Percentiles rank a stretch among this genome's conserved stretches.
Evolutionary conservation across 2,329 filamentous ascomycete species (phyloP).

Genomic region (Balansia obtecta): DNA sequence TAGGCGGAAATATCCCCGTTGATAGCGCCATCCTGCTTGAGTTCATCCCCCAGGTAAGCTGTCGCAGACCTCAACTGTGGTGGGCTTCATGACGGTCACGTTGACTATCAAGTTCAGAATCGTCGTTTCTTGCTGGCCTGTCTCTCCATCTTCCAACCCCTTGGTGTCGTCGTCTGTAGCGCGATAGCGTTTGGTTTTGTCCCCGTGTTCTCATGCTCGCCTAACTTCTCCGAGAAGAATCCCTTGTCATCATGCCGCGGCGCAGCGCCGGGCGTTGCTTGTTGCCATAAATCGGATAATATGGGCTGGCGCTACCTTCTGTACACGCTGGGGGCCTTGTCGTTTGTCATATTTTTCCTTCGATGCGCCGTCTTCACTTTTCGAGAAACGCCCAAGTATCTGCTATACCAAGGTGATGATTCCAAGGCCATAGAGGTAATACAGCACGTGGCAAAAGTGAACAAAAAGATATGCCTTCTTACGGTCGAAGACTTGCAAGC

Average conservation of each 20-base stretch:
- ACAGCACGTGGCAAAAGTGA: constrained; percentile 30
- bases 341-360: constrained; percentile 29
- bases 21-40: constrained; percentile 44
- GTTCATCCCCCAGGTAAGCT: constrained; percentile 33
- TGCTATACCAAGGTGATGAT: constrained; percentile 30
- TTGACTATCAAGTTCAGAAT: constrained; percentile 12
- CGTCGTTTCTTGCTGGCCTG: constrained; percentile 38
- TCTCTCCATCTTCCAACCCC: constrained; percentile 42
- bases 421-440: constrained; percentile 34
- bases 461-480: constrained; percentile 22
- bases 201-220: constrained; percentile 35
- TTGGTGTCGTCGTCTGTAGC: constrained; percentile 38
- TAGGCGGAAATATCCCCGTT: constrained; percentile 42
- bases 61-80: not conserved
- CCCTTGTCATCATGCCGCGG: constrained; percentile 10
- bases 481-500: constrained; percentile 24
- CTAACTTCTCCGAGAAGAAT: constrained; percentile 32
- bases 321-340: constrained; percentile 30
- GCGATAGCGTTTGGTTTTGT: constrained; percentile 41
- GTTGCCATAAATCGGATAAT: constrained; percentile 20
- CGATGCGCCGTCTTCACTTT: constrained; percentile 35
- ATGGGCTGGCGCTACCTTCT: constrained; percentile 39
- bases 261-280: constrained; percentile 13
- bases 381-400: constrained; percentile 33
- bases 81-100: not conserved